Evolutionary conservation across 78 protist species (phyloP), one percentile per base, ranked within the genome.

Genomic region (Monosiga brevicollis): DNA sequence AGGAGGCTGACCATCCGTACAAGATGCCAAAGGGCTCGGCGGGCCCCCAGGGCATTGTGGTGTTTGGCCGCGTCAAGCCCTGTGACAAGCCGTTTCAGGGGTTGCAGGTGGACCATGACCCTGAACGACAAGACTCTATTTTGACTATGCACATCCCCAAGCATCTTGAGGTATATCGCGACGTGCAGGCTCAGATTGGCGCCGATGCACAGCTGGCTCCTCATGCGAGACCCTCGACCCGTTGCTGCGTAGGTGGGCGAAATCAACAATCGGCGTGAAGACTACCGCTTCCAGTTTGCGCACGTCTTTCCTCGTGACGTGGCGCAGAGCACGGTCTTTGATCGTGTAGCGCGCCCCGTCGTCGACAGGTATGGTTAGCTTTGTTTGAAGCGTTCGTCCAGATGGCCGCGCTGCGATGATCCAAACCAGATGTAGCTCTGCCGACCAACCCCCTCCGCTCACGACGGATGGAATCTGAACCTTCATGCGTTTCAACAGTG

Each of bases 281-380:
- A 11, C 22, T 73, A 73, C 77, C 32, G 35, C 41, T 73, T 73
- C 77, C 32, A 73, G 77, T 73, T 73, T 40, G 10, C 32, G 37
- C 35, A 73, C 40, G 32, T 73, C 6, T 73, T 73, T 40, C 36
- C 2, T 3, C 77, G 22, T 22, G 77, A 73, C 10, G 39, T 49
- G 36, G 11, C 62, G n/a, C 89, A 86, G 77, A 1, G 10, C 39
- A n/a, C 39, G 10, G 76, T 90, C 37, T 90, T 74, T 62, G 42
- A 39, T 2, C 73, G 29, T 32, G 29, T 80, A n/a, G 80, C 62
- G 42, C 41, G n/a, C 40, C 78, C 87, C 36, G 37, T 86, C 34
- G 73, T 15, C 15, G 62, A 49, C 6, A 49, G 62, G 62, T 49
- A 49, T 49, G 29, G 6, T 15, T 15, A 15, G 29, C 15, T 49